Percentiles rank a stretch among this genome's conserved stretches.
Conservation (phyloP, 2,329 filamentous ascomycete genomes). For the Colletotrichum euphorbiae region DNA sequence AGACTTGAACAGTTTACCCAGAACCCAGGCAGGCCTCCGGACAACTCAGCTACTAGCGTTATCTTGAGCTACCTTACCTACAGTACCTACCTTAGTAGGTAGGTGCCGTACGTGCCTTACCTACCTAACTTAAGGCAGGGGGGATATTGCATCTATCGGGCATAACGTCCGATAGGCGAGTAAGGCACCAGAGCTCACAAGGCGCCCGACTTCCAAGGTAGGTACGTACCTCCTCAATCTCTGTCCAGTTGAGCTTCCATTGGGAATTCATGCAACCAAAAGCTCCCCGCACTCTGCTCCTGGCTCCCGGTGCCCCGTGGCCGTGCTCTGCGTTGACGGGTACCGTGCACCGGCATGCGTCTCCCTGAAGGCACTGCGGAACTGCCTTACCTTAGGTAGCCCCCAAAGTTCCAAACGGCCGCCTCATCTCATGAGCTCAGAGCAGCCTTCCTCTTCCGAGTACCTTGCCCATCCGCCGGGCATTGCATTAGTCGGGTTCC, state of each 20-base stretch:
- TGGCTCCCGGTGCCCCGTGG: conserved; percentile 25
- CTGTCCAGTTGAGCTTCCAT: too few species aligned
- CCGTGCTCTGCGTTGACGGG: conserved; percentile 1
- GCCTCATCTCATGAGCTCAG: neutral
- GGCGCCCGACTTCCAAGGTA: neutral
- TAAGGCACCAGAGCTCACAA: neutral
- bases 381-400: neutral
- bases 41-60: neutral
- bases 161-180: conserved; percentile 16
- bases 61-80: too few species aligned
- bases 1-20: neutral
- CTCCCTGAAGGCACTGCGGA: neutral
- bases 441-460: conserved; percentile 21
- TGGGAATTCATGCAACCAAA: too few species aligned
- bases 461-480: neutral
- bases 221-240: neutral
- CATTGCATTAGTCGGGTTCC: conserved; percentile 16
- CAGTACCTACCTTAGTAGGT: too few species aligned
- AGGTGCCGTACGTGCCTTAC: too few species aligned
- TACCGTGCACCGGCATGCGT: conserved; percentile 4
- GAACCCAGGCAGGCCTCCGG: too few species aligned
- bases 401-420: neutral
- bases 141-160: conserved; percentile 6
- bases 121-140: neutral
- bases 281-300: conserved; percentile 22